Conservation (phyloP, 495 filamentous ascomycete species). For the Talaromyces nanjingensis region DNA sequence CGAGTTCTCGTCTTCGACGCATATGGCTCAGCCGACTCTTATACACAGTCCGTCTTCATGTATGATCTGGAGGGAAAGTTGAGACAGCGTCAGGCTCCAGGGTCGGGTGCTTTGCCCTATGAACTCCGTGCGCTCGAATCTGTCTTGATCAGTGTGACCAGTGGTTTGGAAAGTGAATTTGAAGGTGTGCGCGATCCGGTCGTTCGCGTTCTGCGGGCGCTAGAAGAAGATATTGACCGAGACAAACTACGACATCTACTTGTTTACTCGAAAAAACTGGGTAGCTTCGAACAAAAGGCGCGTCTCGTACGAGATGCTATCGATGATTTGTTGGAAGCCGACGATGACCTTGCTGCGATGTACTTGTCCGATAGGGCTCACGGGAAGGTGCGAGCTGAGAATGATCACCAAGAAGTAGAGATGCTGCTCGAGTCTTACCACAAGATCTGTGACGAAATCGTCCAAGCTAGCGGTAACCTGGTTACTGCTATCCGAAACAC, state of each 20-base stretch:
- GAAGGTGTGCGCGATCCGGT: slow-evolving; percentile 89
- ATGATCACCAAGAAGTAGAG: slow-evolving; percentile 95
- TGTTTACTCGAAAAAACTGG: slow-evolving; percentile 89
- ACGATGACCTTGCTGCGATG: slow-evolving; percentile 93
- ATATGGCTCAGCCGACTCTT: slow-evolving; percentile 89
- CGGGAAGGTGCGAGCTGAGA: slow-evolving; percentile 65
- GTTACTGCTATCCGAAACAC: slow-evolving; percentile 96
- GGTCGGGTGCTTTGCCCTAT: slow-evolving; percentile 50
- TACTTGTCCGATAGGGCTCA: slow-evolving; percentile 81
- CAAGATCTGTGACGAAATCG: slow-evolving; percentile 96
- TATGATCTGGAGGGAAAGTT: slow-evolving; percentile 73
- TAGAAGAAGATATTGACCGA: slow-evolving; percentile 95
- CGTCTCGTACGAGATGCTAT: slow-evolving; percentile 91
- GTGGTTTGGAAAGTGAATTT: slow-evolving; percentile 85
- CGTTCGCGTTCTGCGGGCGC: slow-evolving; percentile 74
- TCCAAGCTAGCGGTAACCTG: slow-evolving; percentile 85
- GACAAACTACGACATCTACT: slow-evolving; percentile 87
- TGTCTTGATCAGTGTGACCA: slow-evolving; percentile 59
- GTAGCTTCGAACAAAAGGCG: slow-evolving; percentile 96
- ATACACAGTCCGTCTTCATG: slow-evolving; percentile 93
- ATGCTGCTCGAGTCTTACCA: slow-evolving; percentile 96
- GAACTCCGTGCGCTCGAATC: slow-evolving; percentile 56
- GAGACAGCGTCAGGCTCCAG: slow-evolving; percentile 43
- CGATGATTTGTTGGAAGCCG: slow-evolving; percentile 93
- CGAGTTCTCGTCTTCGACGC: slow-evolving; percentile 92